Evolutionary conservation across 1,284 basidiomycete species (phyloP), one percentile per base, ranked within the genome.

Genomic region (Volvariella surrecta): DNA sequence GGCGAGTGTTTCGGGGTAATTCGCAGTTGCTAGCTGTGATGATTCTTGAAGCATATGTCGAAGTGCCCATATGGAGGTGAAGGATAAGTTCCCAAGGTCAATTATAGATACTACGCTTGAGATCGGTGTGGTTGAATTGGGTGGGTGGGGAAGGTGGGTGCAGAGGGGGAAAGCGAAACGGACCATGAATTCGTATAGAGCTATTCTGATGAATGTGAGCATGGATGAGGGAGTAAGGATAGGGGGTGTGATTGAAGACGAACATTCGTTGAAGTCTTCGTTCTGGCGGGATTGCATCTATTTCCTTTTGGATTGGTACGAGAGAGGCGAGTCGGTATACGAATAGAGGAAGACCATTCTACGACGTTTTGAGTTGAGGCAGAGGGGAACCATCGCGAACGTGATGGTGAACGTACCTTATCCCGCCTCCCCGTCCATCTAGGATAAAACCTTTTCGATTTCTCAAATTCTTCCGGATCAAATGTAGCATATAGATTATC

Each of bases 1-100:
- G 52, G 70, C 66, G 32, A 86, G 61, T 1, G 82, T 85, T 58
- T 89, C 86, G 1, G 87, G 85, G 55, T 88, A 89, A 52, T 88
- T 81, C 15, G 82, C 82, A 0, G 82, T 85, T 1, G 82, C 83
- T 39, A 89, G 68, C 11, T 66, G 70, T 15, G 80, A 80, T 0
- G 86, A 81, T 53, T 88, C 78, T 51, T 84, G 79, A 9, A 89
- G 70, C 56, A 87, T 85, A 37, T 57, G 62, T 11, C 84, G 73
- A 19, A 88, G 67, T 30, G 67, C 61, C 79, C 82, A 89, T 62
- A 89, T 75, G 1, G 74, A 66, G 32, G 64, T 58, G 8, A 89
- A 60, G 6, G 82, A 76, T 44, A 80, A 72, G 42, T 66, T 60
- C 16, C 68, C 65, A 16, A 89, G 69, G 59, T 89, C 87, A 52